Conservation (phyloP, 2,329 filamentous ascomycete genomes). For the Hortaea sp. region DNA sequence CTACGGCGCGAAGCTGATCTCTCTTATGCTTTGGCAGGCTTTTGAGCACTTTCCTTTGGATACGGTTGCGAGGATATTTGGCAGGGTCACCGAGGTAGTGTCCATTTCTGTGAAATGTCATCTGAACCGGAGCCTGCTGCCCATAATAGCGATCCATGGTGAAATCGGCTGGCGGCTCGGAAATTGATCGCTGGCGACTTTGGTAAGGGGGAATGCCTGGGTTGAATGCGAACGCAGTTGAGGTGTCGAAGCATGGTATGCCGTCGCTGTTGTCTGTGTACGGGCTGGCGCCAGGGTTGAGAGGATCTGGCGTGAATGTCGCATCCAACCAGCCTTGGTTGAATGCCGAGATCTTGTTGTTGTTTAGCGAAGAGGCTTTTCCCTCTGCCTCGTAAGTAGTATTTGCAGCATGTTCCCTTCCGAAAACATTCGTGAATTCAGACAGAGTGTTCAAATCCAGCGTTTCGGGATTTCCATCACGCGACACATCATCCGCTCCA, state of each 20-base stretch:
- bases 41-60: conserved; percentile 2
- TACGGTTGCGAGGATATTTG: background rate
- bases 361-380: too few relatives aligned
- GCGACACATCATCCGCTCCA: too few relatives aligned
- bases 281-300: background rate
- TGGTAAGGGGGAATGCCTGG: conserved; percentile 2
- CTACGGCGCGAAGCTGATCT: background rate
- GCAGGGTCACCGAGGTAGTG: conserved; percentile 6
- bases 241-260: conserved; percentile 2
- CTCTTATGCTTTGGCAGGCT: conserved; percentile 3
- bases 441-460: conserved; percentile 5
- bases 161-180: conserved; percentile 11
- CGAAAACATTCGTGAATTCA: conserved; percentile 9
- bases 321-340: conserved; percentile 1
- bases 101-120: conserved; percentile 12
- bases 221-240: background rate
- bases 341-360: background rate
- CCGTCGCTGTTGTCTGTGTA: conserved; percentile 1
- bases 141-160: conserved; percentile 3
- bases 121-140: background rate
- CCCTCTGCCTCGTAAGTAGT: background rate
- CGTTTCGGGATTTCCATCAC: background rate
- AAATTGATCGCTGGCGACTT: conserved; percentile 12
- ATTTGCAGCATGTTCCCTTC: background rate
- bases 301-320: background rate